Conservation (phyloP, 148 eudicot genomes). For the Nepenthes gracilis region DNA sequence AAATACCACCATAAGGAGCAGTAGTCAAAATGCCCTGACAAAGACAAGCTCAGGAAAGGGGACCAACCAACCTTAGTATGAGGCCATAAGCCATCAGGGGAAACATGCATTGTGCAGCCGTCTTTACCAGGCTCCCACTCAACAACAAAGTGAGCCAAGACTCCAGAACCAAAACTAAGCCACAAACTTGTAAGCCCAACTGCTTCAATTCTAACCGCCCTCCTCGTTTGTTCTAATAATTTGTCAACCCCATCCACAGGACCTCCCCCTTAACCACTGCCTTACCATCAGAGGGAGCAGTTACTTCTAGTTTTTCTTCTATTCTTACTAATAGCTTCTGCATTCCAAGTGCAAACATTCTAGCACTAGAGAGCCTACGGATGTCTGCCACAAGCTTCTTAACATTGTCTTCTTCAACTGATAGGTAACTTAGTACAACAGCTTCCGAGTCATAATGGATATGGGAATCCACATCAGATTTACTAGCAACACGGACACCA, state of each 20-base stretch:
- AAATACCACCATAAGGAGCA: not conserved
- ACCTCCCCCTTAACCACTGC: conserved; percentile 19
- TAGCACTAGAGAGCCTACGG: conserved; percentile 76
- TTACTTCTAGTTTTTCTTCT: conserved; percentile 65
- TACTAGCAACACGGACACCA: conserved; percentile 86
- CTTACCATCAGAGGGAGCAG: conserved; percentile 37
- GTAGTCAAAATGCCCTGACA: not conserved
- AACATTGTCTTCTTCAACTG: conserved; percentile 84
- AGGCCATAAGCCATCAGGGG: conserved; percentile 98
- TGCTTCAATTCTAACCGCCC: conserved; percentile 83
- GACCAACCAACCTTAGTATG: conserved; percentile 63
- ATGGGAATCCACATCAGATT: conserved; percentile 90
- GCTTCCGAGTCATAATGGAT: conserved; percentile 89
- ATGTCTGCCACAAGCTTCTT: conserved; percentile 91
- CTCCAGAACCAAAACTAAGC: conserved; percentile 92
- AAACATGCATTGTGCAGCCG: conserved; percentile 98
- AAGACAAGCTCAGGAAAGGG: not conserved
- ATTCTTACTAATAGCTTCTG: conserved; percentile 58
- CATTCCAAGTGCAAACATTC: conserved; percentile 95
- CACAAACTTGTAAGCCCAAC: conserved; percentile 93
- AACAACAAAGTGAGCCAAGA: conserved; percentile 87
- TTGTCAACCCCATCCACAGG: conserved; percentile 46
- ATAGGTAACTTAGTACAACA: conserved; percentile 70
- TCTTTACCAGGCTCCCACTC: conserved; percentile 97
- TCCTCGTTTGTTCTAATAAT: conserved; percentile 79